These are phyloP conservation scores for Emmonsia crescens DNA, from an alignment of 2,329 filamentous ascomycete species.

Conservation along the genomic window DNA sequence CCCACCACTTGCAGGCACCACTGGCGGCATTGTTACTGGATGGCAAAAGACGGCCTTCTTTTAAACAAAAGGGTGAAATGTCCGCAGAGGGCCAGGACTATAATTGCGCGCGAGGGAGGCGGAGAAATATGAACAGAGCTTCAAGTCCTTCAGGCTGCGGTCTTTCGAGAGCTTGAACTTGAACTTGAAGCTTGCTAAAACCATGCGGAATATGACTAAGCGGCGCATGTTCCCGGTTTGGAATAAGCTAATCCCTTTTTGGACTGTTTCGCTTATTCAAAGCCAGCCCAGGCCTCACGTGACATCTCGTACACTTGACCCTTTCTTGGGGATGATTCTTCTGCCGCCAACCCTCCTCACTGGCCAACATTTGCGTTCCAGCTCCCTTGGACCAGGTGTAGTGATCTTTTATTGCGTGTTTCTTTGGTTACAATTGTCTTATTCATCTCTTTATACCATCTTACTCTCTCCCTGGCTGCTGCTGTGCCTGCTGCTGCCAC, in stretches of 20 bases:
- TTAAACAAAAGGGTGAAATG: not conserved
- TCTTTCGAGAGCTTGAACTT: not conserved
- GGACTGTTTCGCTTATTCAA: not conserved
- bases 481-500: conserved; percentile 4
- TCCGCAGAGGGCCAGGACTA: not conserved
- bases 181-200: not conserved
- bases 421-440: conserved; percentile 6
- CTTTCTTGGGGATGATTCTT: conserved; percentile 1
- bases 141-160: not conserved
- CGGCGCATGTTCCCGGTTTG: too few relatives aligned
- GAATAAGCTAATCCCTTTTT: not conserved
- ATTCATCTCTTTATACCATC: not conserved
- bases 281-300: conserved; percentile 12
- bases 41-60: not conserved
- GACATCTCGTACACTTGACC: conserved; percentile 8
- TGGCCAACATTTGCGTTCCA: conserved; percentile 1
- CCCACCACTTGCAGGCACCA: conserved; percentile 43
- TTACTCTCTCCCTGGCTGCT: not conserved
- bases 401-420: not conserved
- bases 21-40: conserved; percentile 41
- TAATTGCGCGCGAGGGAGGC: not conserved
- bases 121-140: not conserved
- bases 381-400: not conserved
- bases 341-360: not conserved
- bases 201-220: not conserved